A percentile compares a stretch with the other conserved stretches of the same genome.
phyloP scores from a whole-genome alignment of 139 green algal species.

The Chlorella ohadii region DNA sequence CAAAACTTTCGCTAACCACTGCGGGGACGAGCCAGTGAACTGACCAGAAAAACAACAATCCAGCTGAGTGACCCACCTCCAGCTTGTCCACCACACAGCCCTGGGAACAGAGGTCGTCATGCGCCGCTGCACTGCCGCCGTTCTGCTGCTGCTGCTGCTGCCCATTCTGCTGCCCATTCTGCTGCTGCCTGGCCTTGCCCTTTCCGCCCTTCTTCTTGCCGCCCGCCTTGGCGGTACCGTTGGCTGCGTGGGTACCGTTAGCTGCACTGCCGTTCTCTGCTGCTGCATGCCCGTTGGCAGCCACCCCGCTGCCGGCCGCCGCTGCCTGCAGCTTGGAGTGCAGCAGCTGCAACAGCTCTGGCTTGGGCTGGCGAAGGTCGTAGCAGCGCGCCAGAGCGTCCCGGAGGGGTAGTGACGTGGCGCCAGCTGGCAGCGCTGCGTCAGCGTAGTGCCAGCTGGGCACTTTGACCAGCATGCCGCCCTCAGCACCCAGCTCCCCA shows the following conservation, averaged over 20 bases:
- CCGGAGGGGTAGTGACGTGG: constrained; percentile 36
- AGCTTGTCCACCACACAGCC: constrained; percentile 25
- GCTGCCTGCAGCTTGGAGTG: constrained; percentile 30
- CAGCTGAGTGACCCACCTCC: neutral
- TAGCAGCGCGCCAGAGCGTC: constrained; percentile 78
- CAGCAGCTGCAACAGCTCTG: constrained; percentile 64
- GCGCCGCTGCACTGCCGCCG: neutral
- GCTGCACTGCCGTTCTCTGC: neutral
- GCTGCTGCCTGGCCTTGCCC: neutral
- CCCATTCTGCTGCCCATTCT: neutral
- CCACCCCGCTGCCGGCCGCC: neutral
- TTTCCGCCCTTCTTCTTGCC: neutral
- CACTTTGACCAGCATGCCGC: constrained; percentile 45
- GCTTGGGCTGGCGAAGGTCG: constrained; percentile 78
- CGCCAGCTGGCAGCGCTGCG: neutral
- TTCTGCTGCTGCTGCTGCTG: neutral
- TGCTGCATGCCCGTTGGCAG: neutral
- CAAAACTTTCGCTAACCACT: too few species aligned
- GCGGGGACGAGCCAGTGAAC: too few species aligned
- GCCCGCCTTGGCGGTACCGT: neutral
- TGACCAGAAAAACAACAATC: neutral
- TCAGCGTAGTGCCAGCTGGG: constrained; percentile 84
- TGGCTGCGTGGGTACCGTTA: neutral
- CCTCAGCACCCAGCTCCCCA: constrained; percentile 41
- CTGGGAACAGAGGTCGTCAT: neutral